These are phyloP conservation scores for Epichloe amarillans DNA, from an alignment of 2,329 filamentous ascomycete species.

Conservation along the genomic window DNA sequence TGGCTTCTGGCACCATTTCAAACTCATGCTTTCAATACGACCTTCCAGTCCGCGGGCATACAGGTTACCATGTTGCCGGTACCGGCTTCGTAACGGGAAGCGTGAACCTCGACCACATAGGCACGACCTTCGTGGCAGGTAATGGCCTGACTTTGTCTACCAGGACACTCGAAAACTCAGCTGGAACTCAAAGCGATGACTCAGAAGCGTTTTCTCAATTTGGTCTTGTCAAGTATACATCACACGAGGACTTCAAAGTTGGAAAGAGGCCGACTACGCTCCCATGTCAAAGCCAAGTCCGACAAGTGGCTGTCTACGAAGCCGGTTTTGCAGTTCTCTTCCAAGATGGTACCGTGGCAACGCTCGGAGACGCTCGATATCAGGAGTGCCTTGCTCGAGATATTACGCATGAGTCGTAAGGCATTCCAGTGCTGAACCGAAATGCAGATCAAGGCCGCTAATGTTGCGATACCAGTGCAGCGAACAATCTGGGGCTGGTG, in stretches of 20 bases:
- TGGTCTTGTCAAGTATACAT: slow-evolving; percentile 12
- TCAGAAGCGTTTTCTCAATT: neutral
- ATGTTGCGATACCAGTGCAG: slow-evolving; percentile 22
- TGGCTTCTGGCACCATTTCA: neutral
- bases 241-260: slow-evolving; percentile 9
- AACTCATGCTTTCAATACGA: neutral
- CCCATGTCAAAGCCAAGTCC: slow-evolving; percentile 14
- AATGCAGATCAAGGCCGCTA: slow-evolving; percentile 3
- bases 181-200: neutral
- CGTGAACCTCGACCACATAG: neutral
- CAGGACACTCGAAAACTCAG: neutral
- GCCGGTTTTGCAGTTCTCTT: slow-evolving; percentile 36
- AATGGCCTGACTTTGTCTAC: slow-evolving; percentile 1
- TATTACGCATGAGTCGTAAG: slow-evolving; percentile 23
- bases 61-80: neutral
- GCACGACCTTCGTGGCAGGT: neutral
- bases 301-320: slow-evolving; percentile 33
- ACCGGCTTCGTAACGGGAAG: neutral
- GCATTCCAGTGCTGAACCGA: neutral
- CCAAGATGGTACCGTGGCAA: slow-evolving; percentile 31
- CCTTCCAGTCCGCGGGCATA: slow-evolving; percentile 1
- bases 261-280: slow-evolving; percentile 8
- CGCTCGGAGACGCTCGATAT: slow-evolving; percentile 47
- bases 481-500: slow-evolving; percentile 31
- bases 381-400: slow-evolving; percentile 41